These are phyloP conservation scores for Cadophora sp. DNA, from an alignment of 2,329 filamentous ascomycete genomes.

Conservation along the genomic window DNA sequence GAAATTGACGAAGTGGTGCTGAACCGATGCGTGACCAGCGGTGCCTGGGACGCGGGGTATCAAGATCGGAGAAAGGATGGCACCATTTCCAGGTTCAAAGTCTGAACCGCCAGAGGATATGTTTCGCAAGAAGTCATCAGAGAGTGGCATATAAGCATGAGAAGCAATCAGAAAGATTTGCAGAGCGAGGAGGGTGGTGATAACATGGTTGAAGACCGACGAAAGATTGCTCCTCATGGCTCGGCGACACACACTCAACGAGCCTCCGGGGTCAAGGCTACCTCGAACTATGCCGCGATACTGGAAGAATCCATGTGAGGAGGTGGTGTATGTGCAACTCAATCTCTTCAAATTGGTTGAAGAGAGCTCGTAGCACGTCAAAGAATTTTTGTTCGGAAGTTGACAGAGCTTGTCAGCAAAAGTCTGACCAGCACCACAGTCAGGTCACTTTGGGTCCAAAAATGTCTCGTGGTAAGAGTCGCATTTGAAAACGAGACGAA, in stretches of 20 bases:
- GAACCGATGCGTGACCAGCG: constrained; percentile 70
- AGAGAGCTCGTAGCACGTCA: neutral
- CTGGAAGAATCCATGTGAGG: neutral
- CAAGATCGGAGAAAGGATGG: constrained; percentile 81
- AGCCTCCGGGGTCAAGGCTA: neutral
- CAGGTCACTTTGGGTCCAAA: neutral
- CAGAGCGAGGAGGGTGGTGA: constrained; percentile 9
- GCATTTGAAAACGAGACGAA: neutral
- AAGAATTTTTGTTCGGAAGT: neutral
- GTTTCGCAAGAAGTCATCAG: constrained; percentile 71
- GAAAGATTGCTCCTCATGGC: constrained; percentile 19
- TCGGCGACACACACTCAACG: neutral
- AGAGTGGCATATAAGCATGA: constrained; percentile 53
- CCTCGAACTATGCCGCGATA: neutral
- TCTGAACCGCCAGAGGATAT: constrained; percentile 73
- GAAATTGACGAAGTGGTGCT: constrained; percentile 82
- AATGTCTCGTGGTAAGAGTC: neutral
- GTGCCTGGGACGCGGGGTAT: constrained; percentile 86
- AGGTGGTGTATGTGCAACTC: neutral
- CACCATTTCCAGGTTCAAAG: constrained; percentile 77
- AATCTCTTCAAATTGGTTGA: neutral
- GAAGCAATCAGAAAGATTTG: constrained; percentile 7
- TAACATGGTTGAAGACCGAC: constrained; percentile 1
- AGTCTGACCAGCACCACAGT: neutral
- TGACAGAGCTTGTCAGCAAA: neutral